Evolutionary conservation across 495 filamentous ascomycete species (phyloP), one percentile per base, ranked within the genome.

Genomic region (Penicillium crystallinum): DNA sequence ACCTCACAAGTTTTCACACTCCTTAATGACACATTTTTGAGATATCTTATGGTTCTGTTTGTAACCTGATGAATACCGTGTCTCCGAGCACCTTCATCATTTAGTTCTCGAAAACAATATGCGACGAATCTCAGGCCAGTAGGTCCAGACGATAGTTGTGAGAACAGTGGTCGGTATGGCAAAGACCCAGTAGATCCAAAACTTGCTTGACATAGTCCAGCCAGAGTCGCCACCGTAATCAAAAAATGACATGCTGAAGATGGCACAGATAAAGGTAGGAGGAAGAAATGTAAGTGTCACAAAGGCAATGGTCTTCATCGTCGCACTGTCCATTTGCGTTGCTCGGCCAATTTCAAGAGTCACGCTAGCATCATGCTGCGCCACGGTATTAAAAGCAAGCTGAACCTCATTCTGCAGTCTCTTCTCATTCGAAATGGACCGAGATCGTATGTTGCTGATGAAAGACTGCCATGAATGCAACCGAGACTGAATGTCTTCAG

Each of bases 371-470:
- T 73, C 64, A 45, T 69, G 56, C 46, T 70, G 70, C n/a, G 69
- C 60, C 18, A 71, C 63, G 7, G 54, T 66, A 51, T 72, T 33
- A 10, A 27, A 50, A 6, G 64, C 61, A 23, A 75, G 61, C 23
- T 65, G 55, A 14, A 76, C 72, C 57, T 77, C 71, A 43, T 74
- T 75, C 1, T 51, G 53, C 35, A 71, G 31, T 42, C 69, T 52
- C 40, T 61, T 62, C 36, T 66, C 55, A 46, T 71, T 75, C 10
- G 71, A 62, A 2, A 52, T 49, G 4, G 71, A 67, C n/a, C 70
- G 63, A 44, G 49, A 49, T 10, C 62, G 59, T 21, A 76, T 44
- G 51, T 67, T 71, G 40, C 56, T 54, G n/a, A 77, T 54, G 43
- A 71, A 67, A 48, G 65, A 59, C 30, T 66, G 58, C 47, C 62